These are phyloP conservation scores for Sarocladium strictum DNA, from an alignment of 2,329 filamentous ascomycete species.

Conservation along the genomic window DNA sequence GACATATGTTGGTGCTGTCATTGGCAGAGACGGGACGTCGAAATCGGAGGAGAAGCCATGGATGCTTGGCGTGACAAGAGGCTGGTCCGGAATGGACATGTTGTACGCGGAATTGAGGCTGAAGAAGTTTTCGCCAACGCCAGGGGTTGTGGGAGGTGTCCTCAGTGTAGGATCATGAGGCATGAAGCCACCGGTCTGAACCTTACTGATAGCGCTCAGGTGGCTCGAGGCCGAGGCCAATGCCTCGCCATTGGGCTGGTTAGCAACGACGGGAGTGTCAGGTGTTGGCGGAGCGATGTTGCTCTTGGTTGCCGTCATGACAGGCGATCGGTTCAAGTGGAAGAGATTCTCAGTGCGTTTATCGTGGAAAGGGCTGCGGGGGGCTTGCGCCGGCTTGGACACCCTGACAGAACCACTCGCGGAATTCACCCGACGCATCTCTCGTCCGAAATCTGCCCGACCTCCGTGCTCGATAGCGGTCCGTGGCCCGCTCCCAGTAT, in stretches of 20 bases:
- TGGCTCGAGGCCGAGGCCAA: constrained; percentile 24
- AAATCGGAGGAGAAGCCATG: constrained; percentile 40
- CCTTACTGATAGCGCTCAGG: constrained; percentile 24
- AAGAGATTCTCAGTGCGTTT: constrained; percentile 40
- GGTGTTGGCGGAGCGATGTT: constrained; percentile 43
- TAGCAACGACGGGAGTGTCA: constrained; percentile 38
- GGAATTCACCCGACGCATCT: constrained; percentile 50
- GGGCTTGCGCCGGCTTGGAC: constrained; percentile 24
- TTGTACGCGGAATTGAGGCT: constrained; percentile 33
- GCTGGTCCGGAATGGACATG: constrained; percentile 38
- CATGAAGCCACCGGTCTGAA: constrained; percentile 15
- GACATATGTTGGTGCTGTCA: constrained; percentile 38
- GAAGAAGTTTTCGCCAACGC: constrained; percentile 36
- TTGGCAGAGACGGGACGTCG: constrained; percentile 35
- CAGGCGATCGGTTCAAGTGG: constrained; percentile 37
- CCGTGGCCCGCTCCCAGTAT: constrained; percentile 36
- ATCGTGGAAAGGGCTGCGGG: constrained; percentile 34
- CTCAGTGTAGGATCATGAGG: constrained; percentile 39
- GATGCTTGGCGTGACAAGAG: constrained; percentile 41
- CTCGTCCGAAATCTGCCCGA: constrained; percentile 37
- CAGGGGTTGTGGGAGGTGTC: constrained; percentile 49
- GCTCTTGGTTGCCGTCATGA: constrained; percentile 28
- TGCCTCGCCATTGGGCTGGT: constrained; percentile 33
- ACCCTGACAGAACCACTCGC: constrained; percentile 35
- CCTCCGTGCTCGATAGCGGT: constrained; percentile 41